Evolutionary conservation across 352 stramenopile species (phyloP), one percentile per base, ranked within the genome.

Genomic region (Phytophthora hybrid): DNA sequence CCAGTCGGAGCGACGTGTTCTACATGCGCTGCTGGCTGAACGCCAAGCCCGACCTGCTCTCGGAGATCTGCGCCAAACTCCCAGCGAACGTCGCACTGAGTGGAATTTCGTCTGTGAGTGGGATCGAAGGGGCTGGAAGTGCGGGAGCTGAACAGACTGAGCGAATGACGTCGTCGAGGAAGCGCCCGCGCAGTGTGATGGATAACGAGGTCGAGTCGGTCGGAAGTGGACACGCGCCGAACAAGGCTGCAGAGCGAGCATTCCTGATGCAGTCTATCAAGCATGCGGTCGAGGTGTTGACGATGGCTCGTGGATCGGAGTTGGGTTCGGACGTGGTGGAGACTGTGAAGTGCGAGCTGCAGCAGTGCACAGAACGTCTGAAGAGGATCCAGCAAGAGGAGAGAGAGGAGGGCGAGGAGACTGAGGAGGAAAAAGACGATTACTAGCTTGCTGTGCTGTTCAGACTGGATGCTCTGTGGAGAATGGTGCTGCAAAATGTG

Each of bases 1-100:
- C 41, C 39, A 71, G 57, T 67, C 62, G 69, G 18, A 62, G 39
- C 23, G 69, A 76, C 8, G 49, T 76, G 26, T 61, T 55, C 31
- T 76, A 76, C 61, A 55, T 71, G 62, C 44, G 63, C 8, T 66
- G 62, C 41, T 71, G 69, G 62, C 63, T 76, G n/a, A 39, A 60
- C 16, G 63, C 59, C 32, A 71, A 76, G 62, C 44, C 56, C 31
- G 51, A 63, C 6, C 37, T 76, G 10, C 26, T 72, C 11, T 63
- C 69, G 57, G 63, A 66, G 6, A 59, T 71, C 29, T 71, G 47
- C 41, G 56, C 41, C 14, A 68, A 68, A 16, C 21, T 74, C 3
- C 37, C 68, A 37, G 44, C 53, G 23, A 69, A 14, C 31, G 46
- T 71, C 13, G 29, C 8, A 3, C 31, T 70, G 21, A 49, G 51